Evolutionary conservation across 495 filamentous ascomycete species (phyloP).

Genomic region (Penicillium longicatenatum): DNA sequence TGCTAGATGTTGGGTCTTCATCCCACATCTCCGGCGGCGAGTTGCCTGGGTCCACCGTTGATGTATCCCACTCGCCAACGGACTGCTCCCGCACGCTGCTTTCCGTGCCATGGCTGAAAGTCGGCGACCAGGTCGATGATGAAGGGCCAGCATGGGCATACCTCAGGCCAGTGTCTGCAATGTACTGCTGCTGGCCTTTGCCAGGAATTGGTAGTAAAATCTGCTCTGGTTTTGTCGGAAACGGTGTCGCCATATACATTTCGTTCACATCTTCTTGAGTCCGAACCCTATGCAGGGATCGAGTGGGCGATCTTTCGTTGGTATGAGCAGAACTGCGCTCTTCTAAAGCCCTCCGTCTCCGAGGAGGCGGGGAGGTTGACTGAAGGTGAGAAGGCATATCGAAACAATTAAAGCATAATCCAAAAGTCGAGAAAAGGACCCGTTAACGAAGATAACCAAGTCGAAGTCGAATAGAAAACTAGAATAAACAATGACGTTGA

Average conservation of each 20-base stretch:
- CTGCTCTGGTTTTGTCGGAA: slow-evolving; percentile 56
- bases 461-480: background rate
- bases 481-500: slow-evolving; percentile 10
- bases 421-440: slow-evolving; percentile 11
- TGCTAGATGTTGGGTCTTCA: slow-evolving; percentile 46
- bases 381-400: slow-evolving; percentile 36
- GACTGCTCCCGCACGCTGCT: slow-evolving; percentile 38
- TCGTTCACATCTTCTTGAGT: slow-evolving; percentile 42
- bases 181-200: slow-evolving; percentile 42
- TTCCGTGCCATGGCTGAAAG: slow-evolving; percentile 28
- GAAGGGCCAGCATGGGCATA: slow-evolving; percentile 24
- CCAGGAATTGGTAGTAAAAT: slow-evolving; percentile 50
- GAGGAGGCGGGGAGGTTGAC: slow-evolving; percentile 41
- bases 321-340: slow-evolving; percentile 55
- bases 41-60: slow-evolving; percentile 42
- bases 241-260: slow-evolving; percentile 49
- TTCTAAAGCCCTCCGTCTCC: slow-evolving; percentile 49
- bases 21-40: slow-evolving; percentile 48
- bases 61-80: slow-evolving; percentile 43
- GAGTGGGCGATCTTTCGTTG: slow-evolving; percentile 44
- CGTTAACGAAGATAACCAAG: background rate
- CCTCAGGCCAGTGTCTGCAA: slow-evolving; percentile 38
- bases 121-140: slow-evolving; percentile 32
- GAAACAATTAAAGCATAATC: slow-evolving; percentile 39
- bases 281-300: slow-evolving; percentile 38